phyloP scores from a whole-genome alignment of 2,329 filamentous ascomycete genomes.

The Pseudogymnoascus sp. region DNA sequence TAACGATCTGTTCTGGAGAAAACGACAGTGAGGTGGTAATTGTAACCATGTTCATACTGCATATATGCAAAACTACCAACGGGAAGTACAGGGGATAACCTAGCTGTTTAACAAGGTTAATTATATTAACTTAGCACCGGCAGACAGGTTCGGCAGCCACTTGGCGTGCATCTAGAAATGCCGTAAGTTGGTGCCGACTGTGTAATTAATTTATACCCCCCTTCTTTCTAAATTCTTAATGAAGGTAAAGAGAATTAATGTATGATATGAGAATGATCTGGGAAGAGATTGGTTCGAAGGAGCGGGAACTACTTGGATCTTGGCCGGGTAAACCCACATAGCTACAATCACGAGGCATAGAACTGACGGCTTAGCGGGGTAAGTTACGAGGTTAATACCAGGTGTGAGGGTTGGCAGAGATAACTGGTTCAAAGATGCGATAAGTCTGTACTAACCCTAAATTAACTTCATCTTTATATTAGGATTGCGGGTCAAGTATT shows the following conservation, averaged over 20 bases:
- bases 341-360: not conserved
- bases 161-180: not conserved
- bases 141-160: not conserved
- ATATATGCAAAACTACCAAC: not conserved
- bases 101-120: not conserved
- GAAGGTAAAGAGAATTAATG: no score
- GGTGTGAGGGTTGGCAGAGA: no score
- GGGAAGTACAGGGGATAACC: not conserved
- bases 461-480: not conserved
- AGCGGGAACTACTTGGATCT: no score
- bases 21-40: not conserved
- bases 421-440: not conserved
- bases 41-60: not conserved
- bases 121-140: not conserved
- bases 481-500: not conserved
- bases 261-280: no score
- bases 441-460: not conserved
- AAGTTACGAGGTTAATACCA: not conserved
- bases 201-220: not conserved
- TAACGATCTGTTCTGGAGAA: not conserved
- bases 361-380: not conserved
- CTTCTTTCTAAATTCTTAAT: not conserved
- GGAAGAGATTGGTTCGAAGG: no score
- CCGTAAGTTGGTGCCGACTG: not conserved
- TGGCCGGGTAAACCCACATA: not conserved